Percentiles rank a stretch among this genome's conserved stretches.
These are phyloP conservation scores for Naganishia sp. DNA, from an alignment of 1,284 basidiomycete species.

Conservation along the genomic window DNA sequence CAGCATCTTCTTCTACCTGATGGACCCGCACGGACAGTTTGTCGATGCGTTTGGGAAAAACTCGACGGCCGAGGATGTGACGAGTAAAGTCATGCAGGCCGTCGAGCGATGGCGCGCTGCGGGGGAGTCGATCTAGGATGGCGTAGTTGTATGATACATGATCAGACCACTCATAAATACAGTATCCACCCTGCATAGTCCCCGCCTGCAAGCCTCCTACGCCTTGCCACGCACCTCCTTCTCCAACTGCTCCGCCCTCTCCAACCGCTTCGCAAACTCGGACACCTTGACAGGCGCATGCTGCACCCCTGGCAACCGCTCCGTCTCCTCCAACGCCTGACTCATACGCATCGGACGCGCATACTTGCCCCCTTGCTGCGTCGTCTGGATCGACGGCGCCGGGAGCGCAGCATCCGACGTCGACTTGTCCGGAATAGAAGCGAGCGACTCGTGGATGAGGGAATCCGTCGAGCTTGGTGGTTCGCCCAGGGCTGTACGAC, in stretches of 20 bases:
- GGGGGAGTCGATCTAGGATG: slow-evolving; percentile 34
- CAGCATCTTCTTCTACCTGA: slow-evolving; percentile 94
- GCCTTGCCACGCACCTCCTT: slow-evolving; percentile 40
- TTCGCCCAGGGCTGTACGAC: slow-evolving; percentile 32
- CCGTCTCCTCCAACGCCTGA: slow-evolving; percentile 34
- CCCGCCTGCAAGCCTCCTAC: slow-evolving; percentile 14
- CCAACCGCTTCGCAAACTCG: slow-evolving; percentile 50
- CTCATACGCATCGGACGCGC: slow-evolving; percentile 37
- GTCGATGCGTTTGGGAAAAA: slow-evolving; percentile 96
- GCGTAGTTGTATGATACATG: neutral
- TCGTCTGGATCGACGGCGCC: slow-evolving; percentile 27
- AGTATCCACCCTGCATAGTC: neutral
- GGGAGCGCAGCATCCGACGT: slow-evolving; percentile 3
- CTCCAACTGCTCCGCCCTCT: slow-evolving; percentile 49
- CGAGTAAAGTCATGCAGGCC: slow-evolving; percentile 58
- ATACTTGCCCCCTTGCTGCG: slow-evolving; percentile 30
- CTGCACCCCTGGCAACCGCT: slow-evolving; percentile 22
- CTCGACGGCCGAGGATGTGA: slow-evolving; percentile 69
- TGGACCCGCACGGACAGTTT: slow-evolving; percentile 93
- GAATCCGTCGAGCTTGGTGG: slow-evolving; percentile 28
- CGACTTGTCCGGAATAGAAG: neutral
- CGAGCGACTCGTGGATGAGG: slow-evolving; percentile 24
- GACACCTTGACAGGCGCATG: slow-evolving; percentile 38
- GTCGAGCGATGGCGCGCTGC: slow-evolving; percentile 58
- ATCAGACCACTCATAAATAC: slow-evolving; percentile 1